Percentiles rank a stretch among this genome's conserved stretches.
These are phyloP conservation scores for Tolypocladium cylindrosporum DNA, from an alignment of 2,329 filamentous ascomycete species.

Conservation along the genomic window DNA sequence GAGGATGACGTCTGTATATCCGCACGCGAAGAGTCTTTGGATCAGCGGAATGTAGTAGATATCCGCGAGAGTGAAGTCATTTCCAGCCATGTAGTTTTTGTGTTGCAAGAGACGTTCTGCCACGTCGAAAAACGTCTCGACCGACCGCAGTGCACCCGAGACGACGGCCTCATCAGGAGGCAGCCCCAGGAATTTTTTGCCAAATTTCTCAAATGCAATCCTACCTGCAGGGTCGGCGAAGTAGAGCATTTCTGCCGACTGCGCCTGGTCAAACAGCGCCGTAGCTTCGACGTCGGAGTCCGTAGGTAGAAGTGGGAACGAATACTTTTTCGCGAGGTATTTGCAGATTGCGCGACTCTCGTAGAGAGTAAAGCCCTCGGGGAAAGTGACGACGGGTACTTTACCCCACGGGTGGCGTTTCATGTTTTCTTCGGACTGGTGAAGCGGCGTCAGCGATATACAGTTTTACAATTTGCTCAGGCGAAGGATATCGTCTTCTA, in stretches of 20 bases:
- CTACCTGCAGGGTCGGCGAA: slow-evolving; percentile 32
- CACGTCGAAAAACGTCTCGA: slow-evolving; percentile 32
- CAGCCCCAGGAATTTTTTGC: slow-evolving; percentile 31
- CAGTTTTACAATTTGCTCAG: background rate
- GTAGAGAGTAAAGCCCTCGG: slow-evolving; percentile 32
- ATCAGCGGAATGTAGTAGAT: slow-evolving; percentile 37
- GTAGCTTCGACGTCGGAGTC: slow-evolving; percentile 26
- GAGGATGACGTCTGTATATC: slow-evolving; percentile 24
- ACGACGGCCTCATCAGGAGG: slow-evolving; percentile 29
- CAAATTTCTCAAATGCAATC: slow-evolving; percentile 35
- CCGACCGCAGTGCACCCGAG: slow-evolving; percentile 21
- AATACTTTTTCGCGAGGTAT: slow-evolving; percentile 34
- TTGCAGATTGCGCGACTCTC: slow-evolving; percentile 37
- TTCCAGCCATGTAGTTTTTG: slow-evolving; percentile 33
- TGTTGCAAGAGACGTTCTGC: slow-evolving; percentile 27
- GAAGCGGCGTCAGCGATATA: background rate
- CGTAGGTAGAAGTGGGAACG: slow-evolving; percentile 30
- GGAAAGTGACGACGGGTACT: slow-evolving; percentile 26
- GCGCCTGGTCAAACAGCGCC: slow-evolving; percentile 33
- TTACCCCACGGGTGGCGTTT: slow-evolving; percentile 32
- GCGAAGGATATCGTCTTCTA: background rate
- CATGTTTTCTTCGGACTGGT: slow-evolving; percentile 24
- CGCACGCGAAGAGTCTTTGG: slow-evolving; percentile 29
- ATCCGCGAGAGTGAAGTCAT: slow-evolving; percentile 31
- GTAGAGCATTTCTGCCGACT: slow-evolving; percentile 29